Evolutionary conservation across 441 rosid genomes (phyloP).

Genomic region (Jatropha multifida): DNA sequence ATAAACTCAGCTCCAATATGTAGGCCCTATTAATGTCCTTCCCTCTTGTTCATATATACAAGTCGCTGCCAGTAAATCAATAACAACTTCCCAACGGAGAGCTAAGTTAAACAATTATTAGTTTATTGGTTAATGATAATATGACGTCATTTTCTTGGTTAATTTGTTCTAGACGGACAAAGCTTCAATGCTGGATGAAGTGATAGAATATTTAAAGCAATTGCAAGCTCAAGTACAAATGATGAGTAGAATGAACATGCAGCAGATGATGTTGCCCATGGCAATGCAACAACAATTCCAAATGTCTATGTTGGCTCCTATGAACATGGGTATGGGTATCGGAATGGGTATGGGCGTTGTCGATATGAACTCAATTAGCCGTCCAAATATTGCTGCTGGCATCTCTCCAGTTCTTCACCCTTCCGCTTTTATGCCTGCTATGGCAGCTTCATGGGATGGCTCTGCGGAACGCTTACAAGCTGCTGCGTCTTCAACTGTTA

Average conservation of each 20-base stretch:
- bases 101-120: too few relatives aligned
- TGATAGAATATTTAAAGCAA: conserved; percentile 92
- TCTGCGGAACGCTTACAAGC: conserved; percentile 38
- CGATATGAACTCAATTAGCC: conserved; percentile 56
- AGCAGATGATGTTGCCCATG: conserved; percentile 75
- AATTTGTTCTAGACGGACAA: conserved; percentile 66
- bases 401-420: conserved; percentile 45
- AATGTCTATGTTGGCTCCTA: conserved; percentile 66
- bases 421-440: conserved; percentile 51
- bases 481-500: conserved; percentile 25
- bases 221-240: conserved; percentile 83
- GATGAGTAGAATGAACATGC: conserved; percentile 74
- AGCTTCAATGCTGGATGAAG: conserved; percentile 97
- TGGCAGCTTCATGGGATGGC: conserved; percentile 59
- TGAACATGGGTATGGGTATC: conserved; percentile 63
- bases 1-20: conserved; percentile 21
- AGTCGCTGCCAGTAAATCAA: too few relatives aligned
- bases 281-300: conserved; percentile 77
- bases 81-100: too few relatives aligned
- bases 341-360: conserved; percentile 52
- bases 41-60: too few relatives aligned
- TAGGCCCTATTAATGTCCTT: conserved; percentile 13
- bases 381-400: conserved; percentile 38
- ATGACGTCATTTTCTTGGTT: neutral
- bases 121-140: too few relatives aligned